Evolutionary conservation across 345 rosid species (phyloP), one percentile per base, ranked within the genome.

Genomic region (Citropsis articulata): DNA sequence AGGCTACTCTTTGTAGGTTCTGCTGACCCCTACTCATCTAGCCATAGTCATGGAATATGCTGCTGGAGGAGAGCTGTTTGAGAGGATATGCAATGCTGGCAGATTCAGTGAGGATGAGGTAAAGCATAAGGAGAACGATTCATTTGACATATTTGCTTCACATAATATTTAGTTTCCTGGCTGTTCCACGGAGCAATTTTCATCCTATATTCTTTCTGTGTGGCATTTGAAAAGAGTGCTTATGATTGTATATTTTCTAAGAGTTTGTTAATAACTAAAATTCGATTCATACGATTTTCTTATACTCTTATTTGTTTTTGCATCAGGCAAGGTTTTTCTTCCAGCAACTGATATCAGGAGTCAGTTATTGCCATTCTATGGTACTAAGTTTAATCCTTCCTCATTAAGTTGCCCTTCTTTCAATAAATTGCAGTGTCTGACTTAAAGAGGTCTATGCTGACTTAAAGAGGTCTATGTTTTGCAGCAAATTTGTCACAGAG

Each of bases 31-130:
- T 13, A 91, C 93, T 62, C 95, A 91, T 85, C 86, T 90, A 77
- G 95, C 91, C 36, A 84, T 91, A 73, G 93, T 90, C 68, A 91
- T 90, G 93, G 93, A 91, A 85, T 90, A 90, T 64, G 95, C 95
- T 50, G 92, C 88, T 18, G 93, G 93, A 65, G 95, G 95, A 76
- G 95, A 91, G 79, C 89, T 91, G 66, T 91, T 91, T 22, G 86
- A 56, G 79, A 88, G 92, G 79, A 91, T 89, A 57, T 87, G 92
- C 78, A 90, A 59, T 56, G 90, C 92, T 79, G 91, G 95, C 9
- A 85, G 92, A 90, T 91, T 90, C 75, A 73, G 92, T 25, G 92
- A 91, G 76, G 93, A 88, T 35, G 93, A 90, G 95, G 93, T 89
- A 30, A 79, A 59, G 63, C 12, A 64, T 19, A 24, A 40, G 28